Percentiles rank a stretch among this genome's conserved stretches.
These are phyloP conservation scores for Claviceps spartinae DNA, from an alignment of 2,329 filamentous ascomycete species.

Conservation along the genomic window DNA sequence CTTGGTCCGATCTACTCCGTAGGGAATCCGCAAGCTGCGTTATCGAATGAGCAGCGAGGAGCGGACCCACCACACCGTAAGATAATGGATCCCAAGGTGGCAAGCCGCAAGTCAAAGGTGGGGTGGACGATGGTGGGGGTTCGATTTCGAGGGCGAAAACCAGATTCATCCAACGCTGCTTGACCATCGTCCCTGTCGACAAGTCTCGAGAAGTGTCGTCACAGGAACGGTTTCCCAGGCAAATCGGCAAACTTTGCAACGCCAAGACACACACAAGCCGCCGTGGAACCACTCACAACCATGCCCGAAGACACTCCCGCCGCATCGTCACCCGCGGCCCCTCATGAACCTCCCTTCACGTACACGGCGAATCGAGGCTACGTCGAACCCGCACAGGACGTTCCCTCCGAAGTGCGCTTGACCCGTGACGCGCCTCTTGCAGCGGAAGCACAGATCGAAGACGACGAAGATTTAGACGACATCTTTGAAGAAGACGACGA, in stretches of 20 bases:
- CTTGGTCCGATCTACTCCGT: no score
- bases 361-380: constrained; percentile 32
- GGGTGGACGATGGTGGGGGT: no score
- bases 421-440: constrained; percentile 13
- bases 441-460: constrained; percentile 15
- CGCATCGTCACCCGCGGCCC: constrained; percentile 23
- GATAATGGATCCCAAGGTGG: no score
- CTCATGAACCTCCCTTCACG: constrained; percentile 31
- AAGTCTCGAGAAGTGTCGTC: no score
- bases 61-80: no score
- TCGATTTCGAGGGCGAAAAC: no score
- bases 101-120: no score
- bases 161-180: neutral
- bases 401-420: constrained; percentile 18
- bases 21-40: no score
- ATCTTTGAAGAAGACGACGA: constrained; percentile 28
- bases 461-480: constrained; percentile 27
- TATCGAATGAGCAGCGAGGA: no score
- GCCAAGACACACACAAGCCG: neutral
- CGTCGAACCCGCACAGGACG: constrained; percentile 21
- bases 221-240: no score
- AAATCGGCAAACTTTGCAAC: neutral
- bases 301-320: constrained; percentile 11
- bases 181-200: neutral
- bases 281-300: neutral